phyloP scores from a whole-genome alignment of 768 basidiomycete species.

The Lyophyllum semitale region DNA sequence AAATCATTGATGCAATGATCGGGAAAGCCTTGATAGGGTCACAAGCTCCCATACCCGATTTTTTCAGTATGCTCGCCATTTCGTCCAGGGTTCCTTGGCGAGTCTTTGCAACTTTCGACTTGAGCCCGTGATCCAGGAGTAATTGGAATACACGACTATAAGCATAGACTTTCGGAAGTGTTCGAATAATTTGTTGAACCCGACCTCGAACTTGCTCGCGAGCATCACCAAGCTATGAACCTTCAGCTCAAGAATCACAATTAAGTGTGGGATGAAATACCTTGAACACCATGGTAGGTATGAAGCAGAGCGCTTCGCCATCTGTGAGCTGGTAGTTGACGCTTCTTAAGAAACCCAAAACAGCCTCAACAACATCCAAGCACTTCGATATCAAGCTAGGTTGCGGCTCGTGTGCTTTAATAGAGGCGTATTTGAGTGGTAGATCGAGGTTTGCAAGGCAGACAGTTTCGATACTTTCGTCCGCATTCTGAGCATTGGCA shows the following conservation, averaged over 20 bases:
- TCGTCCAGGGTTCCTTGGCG: slow-evolving; percentile 88
- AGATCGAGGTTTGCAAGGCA: slow-evolving; percentile 90
- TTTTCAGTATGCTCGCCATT: slow-evolving; percentile 72
- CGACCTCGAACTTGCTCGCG: slow-evolving; percentile 80
- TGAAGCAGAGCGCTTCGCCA: slow-evolving; percentile 82
- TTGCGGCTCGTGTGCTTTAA: slow-evolving; percentile 88
- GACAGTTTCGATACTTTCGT: slow-evolving; percentile 59
- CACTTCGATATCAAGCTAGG: slow-evolving; percentile 88
- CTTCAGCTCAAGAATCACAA: neutral
- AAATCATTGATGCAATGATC: slow-evolving; percentile 73
- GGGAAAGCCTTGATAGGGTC: slow-evolving; percentile 83
- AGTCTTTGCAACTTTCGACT: slow-evolving; percentile 89
- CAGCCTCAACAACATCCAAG: slow-evolving; percentile 80
- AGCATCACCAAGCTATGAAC: slow-evolving; percentile 83
- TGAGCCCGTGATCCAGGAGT: slow-evolving; percentile 85
- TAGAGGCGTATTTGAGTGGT: slow-evolving; percentile 89
- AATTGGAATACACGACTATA: slow-evolving; percentile 90
- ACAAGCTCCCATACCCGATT: slow-evolving; percentile 80
- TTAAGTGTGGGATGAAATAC: slow-evolving; percentile 38
- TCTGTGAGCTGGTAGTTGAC: slow-evolving; percentile 82
- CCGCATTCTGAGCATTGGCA: slow-evolving; percentile 53
- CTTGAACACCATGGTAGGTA: slow-evolving; percentile 89
- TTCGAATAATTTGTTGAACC: slow-evolving; percentile 83
- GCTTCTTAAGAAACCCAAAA: slow-evolving; percentile 73
- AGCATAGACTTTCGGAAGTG: slow-evolving; percentile 86